Percentiles rank a stretch among this genome's conserved stretches.
These are phyloP conservation scores for Parafenestella ontariensis DNA, from an alignment of 2,329 filamentous ascomycete species.

Conservation along the genomic window DNA sequence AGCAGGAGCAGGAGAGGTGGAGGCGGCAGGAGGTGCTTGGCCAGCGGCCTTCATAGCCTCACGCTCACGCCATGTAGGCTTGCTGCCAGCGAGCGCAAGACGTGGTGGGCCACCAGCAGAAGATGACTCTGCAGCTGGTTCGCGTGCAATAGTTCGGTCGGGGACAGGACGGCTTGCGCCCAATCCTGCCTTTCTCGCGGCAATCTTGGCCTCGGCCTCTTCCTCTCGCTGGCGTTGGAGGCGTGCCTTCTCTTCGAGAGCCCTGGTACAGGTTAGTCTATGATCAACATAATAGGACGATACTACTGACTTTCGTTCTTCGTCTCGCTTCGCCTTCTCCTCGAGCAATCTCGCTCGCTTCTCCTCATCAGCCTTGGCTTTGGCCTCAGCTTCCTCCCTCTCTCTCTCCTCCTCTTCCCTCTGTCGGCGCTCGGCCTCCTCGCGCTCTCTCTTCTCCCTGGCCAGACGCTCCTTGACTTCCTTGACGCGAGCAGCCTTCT, in stretches of 20 bases:
- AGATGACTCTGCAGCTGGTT: slow-evolving; percentile 43
- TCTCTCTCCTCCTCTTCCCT: slow-evolving; percentile 87
- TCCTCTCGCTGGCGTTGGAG: slow-evolving; percentile 83
- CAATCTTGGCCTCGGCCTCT: slow-evolving; percentile 80
- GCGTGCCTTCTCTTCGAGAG: slow-evolving; percentile 67
- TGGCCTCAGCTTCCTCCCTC: slow-evolving; percentile 84
- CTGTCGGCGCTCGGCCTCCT: slow-evolving; percentile 80
- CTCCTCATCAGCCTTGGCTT: slow-evolving; percentile 78
- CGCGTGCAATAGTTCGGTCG: slow-evolving; percentile 40
- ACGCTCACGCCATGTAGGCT: slow-evolving; percentile 76
- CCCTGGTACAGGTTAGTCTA: slow-evolving; percentile 56
- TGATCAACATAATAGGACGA: slow-evolving; percentile 9
- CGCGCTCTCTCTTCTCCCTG: slow-evolving; percentile 81
- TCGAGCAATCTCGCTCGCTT: slow-evolving; percentile 76
- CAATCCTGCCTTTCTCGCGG: slow-evolving; percentile 63
- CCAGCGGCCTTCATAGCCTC: slow-evolving; percentile 60
- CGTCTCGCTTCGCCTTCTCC: slow-evolving; percentile 68
- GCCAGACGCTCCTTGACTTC: slow-evolving; percentile 84
- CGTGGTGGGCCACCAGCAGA: slow-evolving; percentile 63
- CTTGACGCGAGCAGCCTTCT: slow-evolving; percentile 86
- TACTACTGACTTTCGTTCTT: slow-evolving; percentile 63
- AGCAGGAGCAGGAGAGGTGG: slow-evolving; percentile 44
- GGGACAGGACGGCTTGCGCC: slow-evolving; percentile 33
- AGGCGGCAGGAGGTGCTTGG: slow-evolving; percentile 35
- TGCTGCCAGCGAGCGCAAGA: slow-evolving; percentile 67